These are phyloP conservation scores for Coemansia sp. DNA, from an alignment of 192 early-diverging fungal genomes.

Conservation along the genomic window DNA sequence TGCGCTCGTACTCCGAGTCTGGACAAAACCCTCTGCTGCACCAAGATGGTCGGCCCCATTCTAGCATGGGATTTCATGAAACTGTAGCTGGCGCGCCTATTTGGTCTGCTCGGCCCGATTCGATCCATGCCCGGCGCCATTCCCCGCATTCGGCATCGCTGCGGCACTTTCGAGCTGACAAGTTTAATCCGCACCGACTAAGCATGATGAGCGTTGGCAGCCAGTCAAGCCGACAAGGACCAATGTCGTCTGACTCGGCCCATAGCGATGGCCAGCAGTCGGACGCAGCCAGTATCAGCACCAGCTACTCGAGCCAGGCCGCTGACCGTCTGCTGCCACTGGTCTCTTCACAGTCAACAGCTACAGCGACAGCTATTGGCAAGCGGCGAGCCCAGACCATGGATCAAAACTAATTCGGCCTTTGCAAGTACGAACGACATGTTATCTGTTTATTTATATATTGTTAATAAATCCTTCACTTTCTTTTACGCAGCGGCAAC, in stretches of 20 bases:
- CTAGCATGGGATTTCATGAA: constrained; percentile 51
- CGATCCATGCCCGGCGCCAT: constrained; percentile 20
- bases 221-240: constrained; percentile 14
- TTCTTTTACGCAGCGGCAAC: constrained; percentile 27
- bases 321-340: constrained; percentile 22
- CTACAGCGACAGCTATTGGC: neutral
- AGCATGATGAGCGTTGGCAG: constrained; percentile 33
- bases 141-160: constrained; percentile 43
- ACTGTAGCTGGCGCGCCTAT: constrained; percentile 24
- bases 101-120: constrained; percentile 21
- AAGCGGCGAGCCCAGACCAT: constrained; percentile 48
- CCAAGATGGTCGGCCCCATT: constrained; percentile 32
- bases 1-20: constrained; percentile 52
- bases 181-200: constrained; percentile 23
- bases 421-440: neutral
- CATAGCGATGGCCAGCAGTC: constrained; percentile 24
- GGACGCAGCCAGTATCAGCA: constrained; percentile 23
- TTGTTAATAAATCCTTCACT: constrained; percentile 6
- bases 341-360: constrained; percentile 2
- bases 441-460: neutral
- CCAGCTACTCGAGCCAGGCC: constrained; percentile 36
- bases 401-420: constrained; percentile 11
- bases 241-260: constrained; percentile 10
- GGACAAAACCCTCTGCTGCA: constrained; percentile 18
- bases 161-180: constrained; percentile 29